These are phyloP conservation scores for Stipa capillata DNA, from an alignment of 176 grass and related monocot genomes.

Conservation along the genomic window DNA sequence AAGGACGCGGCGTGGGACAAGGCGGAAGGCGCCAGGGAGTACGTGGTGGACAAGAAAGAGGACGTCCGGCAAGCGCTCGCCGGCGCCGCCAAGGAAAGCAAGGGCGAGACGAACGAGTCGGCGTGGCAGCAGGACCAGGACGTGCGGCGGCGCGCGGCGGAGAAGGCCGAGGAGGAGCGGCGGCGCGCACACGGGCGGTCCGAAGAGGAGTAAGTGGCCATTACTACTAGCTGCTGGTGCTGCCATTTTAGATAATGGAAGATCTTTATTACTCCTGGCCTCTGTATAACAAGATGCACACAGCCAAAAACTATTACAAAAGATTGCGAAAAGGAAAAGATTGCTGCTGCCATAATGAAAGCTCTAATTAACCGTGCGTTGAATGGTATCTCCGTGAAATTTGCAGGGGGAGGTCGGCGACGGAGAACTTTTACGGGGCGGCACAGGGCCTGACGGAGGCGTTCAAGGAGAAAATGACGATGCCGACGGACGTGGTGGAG, in stretches of 20 bases:
- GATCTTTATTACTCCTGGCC: no score
- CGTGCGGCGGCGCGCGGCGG: constrained; percentile 23
- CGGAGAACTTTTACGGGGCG: constrained; percentile 17
- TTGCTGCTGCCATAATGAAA: no score
- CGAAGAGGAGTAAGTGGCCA: constrained; percentile 3
- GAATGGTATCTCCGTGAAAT: no score
- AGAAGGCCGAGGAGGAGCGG: constrained; percentile 20
- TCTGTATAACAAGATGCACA: no score
- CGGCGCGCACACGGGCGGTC: background rate
- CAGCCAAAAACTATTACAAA: no score
- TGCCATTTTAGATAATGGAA: no score
- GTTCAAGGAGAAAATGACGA: constrained; percentile 21
- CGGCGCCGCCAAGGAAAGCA: background rate
- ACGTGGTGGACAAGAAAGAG: constrained; percentile 18
- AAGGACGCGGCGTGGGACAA: background rate
- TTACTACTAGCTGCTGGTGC: background rate
- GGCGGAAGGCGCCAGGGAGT: constrained; percentile 12
- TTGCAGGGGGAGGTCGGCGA: constrained; percentile 19
- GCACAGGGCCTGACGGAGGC: background rate
- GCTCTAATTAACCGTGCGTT: no score
- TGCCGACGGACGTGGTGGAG: constrained; percentile 26
- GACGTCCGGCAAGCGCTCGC: constrained; percentile 16
- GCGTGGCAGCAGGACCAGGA: constrained; percentile 32
- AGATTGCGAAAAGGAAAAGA: no score
- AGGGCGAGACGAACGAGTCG: constrained; percentile 43